These are phyloP conservation scores for Apiospora koreana DNA, from an alignment of 2,329 filamentous ascomycete genomes.

Conservation along the genomic window DNA sequence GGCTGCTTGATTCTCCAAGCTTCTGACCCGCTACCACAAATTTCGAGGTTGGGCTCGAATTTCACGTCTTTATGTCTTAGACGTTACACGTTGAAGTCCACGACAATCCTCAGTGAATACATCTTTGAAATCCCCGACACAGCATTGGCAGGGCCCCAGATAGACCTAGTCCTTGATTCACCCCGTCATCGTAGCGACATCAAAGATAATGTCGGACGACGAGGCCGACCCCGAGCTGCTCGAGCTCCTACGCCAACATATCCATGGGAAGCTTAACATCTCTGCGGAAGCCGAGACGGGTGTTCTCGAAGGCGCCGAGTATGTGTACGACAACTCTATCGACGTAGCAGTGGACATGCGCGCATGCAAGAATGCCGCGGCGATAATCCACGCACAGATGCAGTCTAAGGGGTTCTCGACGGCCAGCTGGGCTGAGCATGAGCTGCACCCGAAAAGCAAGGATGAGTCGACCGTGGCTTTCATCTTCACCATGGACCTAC, in stretches of 20 bases:
- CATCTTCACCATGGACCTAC: slow-evolving; percentile 94
- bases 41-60: slow-evolving; percentile 18
- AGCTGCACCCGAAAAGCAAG: slow-evolving; percentile 82
- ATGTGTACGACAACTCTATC: slow-evolving; percentile 88
- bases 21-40: slow-evolving; percentile 4
- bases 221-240: slow-evolving; percentile 88
- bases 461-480: slow-evolving; percentile 83
- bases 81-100: neutral
- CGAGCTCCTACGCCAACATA: slow-evolving; percentile 79
- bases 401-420: slow-evolving; percentile 80
- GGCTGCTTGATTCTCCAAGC: neutral
- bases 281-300: slow-evolving; percentile 71
- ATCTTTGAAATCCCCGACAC: neutral
- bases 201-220: slow-evolving; percentile 76
- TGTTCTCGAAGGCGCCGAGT: slow-evolving; percentile 80
- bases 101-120: neutral
- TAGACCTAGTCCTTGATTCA: no score
- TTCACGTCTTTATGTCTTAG: neutral
- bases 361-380: slow-evolving; percentile 79
- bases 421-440: slow-evolving; percentile 82
- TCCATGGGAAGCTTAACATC: slow-evolving; percentile 59
- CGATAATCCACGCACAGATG: slow-evolving; percentile 79
- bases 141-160: neutral
- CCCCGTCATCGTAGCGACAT: neutral
- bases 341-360: slow-evolving; percentile 88